Evolutionary conservation across 1,284 basidiomycete species (phyloP).

Genomic region (Stygiomarasmius scandens): DNA sequence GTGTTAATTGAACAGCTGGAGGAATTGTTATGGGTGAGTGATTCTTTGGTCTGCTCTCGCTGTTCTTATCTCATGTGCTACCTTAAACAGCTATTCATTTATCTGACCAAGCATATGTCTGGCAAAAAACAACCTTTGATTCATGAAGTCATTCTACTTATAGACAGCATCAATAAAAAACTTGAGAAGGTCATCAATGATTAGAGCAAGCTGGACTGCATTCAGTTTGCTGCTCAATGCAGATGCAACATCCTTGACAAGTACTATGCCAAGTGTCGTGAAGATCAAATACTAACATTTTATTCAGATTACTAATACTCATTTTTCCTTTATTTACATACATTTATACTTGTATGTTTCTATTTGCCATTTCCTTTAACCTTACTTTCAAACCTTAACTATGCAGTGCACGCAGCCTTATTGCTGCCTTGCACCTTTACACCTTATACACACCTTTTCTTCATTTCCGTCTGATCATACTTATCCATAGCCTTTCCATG

Average conservation of each 20-base stretch:
- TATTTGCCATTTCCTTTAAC: no score
- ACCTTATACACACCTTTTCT: no score
- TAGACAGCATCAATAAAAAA: conserved; percentile 9
- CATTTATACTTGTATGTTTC: no score
- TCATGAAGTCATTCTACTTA: conserved; percentile 16
- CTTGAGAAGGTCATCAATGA: conserved; percentile 10
- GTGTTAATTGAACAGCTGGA: not conserved
- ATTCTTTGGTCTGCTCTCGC: not conserved
- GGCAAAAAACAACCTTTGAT: conserved; percentile 9
- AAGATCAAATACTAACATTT: no score
- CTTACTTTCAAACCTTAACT: no score
- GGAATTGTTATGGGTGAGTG: not conserved
- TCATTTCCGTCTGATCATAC: no score
- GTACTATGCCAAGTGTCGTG: conserved; percentile 23
- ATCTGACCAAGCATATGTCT: conserved; percentile 8
- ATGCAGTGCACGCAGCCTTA: no score
- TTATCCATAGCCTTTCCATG: no score
- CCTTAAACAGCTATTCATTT: conserved; percentile 2
- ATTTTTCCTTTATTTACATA: no score
- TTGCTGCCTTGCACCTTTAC: no score
- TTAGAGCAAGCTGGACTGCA: not conserved
- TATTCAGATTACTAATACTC: no score
- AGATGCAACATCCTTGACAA: conserved; percentile 17
- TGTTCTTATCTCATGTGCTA: not conserved
- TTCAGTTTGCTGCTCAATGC: conserved; percentile 11